Evolutionary conservation across 805 yeast species (phyloP).

Genomic region (Scheffersomyces stipitis): DNA sequence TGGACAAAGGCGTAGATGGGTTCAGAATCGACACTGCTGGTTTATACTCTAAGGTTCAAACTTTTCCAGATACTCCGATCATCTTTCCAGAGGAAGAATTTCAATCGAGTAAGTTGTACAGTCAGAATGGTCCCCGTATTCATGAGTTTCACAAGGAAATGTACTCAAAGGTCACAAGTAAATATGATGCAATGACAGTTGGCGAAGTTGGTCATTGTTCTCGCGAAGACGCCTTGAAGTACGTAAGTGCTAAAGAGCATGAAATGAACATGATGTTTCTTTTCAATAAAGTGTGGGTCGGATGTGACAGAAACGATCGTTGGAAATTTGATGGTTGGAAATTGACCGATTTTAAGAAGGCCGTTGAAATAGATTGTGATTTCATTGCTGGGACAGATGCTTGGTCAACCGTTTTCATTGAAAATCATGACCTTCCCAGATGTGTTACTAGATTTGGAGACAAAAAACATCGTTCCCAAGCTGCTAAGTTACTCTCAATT

Average conservation of each 20-base stretch:
- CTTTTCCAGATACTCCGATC: constrained; percentile 50
- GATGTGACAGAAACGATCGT: constrained; percentile 34
- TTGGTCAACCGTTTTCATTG: no score
- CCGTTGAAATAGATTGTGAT: constrained; percentile 17
- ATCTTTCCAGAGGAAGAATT: constrained; percentile 36
- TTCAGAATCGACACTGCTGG: no score
- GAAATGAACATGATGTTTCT: constrained; percentile 44
- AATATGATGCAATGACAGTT: constrained; percentile 55
- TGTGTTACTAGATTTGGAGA: constrained; percentile 52
- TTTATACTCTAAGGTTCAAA: no score
- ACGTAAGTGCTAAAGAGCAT: constrained; percentile 38
- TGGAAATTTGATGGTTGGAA: constrained; percentile 32
- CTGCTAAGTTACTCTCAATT: constrained; percentile 51
- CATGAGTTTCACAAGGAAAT: constrained; percentile 59
- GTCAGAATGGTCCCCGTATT: constrained; percentile 52
- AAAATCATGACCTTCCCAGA: constrained; percentile 63
- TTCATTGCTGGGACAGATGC: constrained; percentile 51
- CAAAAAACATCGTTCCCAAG: constrained; percentile 24
- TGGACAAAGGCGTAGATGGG: no score
- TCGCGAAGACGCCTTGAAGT: constrained; percentile 42
- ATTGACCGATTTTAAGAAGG: constrained; percentile 40
- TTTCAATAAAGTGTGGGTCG: constrained; percentile 34
- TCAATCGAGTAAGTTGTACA: constrained; percentile 37
- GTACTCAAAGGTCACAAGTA: constrained; percentile 39
- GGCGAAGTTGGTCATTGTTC: constrained; percentile 54